Evolutionary conservation across 139 green algal genomes (phyloP), one percentile per base, ranked within the genome.

Genomic region (Dunaliella primolecta): DNA sequence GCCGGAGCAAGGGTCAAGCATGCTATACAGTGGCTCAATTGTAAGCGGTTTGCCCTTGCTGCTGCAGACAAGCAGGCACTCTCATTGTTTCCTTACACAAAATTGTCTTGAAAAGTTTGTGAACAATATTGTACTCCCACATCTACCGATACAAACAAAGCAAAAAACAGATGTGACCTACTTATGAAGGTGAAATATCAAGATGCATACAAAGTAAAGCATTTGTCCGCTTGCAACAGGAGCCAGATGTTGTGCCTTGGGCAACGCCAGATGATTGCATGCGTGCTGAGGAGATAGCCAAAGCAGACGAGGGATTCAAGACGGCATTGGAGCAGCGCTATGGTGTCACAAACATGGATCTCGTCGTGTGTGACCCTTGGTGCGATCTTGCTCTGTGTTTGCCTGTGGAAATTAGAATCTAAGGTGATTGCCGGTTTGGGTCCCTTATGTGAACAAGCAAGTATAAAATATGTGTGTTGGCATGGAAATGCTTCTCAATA

Each of bases 311-410:
- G 0, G 3, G 83, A 36, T 80, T 83, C 24, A 80, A 84, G 80
- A 77, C 33, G 35, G 75, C 92, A 56, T 83, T 91, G 32, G 74
- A 85, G 82, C 85, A 91, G 38, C 25, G 75, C 27, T 93, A 93
- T 83, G 89, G 89, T 31, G 78, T 93, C 15, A 89, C 81, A 0
- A 83, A 89, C 77, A 82, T 91, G 72, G 80, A 80, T 23, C 82
- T 91, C 32, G 84, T 92, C 29, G 86, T 83, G 1, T 91, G 84
- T 82, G 90, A 94, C 83, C 90, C 92, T 31, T 94, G 92, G 92
- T 86, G 82, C 80, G 85, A n/a, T n/a, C n/a, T n/a, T n/a, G n/a
- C n/a, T n/a, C n/a, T n/a, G n/a, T n/a, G n/a, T n/a, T n/a, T n/a
- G n/a, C n/a, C n/a, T n/a, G n/a, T n/a, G n/a, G n/a, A n/a, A n/a